Evolutionary conservation across 2,329 filamentous ascomycete genomes (phyloP).

Genomic region (Spiromastix sp.): DNA sequence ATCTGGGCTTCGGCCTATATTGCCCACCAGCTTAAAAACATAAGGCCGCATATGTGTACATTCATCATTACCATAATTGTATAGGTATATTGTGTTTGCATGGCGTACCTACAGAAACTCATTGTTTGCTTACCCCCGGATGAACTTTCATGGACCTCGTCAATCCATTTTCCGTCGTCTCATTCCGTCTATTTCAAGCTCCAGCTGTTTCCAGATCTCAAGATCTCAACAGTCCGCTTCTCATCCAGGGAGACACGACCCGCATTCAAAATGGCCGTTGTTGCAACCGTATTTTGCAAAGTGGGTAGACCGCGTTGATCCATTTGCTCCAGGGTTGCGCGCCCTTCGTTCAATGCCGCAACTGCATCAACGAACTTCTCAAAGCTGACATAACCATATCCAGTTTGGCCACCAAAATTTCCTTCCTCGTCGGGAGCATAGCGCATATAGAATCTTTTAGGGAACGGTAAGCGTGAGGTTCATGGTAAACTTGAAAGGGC

Average conservation of each 20-base stretch:
- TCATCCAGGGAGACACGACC: constrained; percentile 79
- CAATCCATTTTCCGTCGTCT: no score
- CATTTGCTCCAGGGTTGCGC: constrained; percentile 61
- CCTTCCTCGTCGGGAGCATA: constrained; percentile 92
- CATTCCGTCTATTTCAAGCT: constrained; percentile 52
- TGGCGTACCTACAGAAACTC: no score
- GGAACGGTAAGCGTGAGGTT: not conserved
- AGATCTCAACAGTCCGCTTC: constrained; percentile 65
- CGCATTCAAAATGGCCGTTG: constrained; percentile 83
- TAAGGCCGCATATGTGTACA: no score
- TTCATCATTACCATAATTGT: no score
- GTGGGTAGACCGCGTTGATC: constrained; percentile 76
- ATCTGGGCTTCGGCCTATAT: no score
- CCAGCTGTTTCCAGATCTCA: constrained; percentile 43
- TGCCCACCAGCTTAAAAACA: no score
- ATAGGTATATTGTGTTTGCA: no score
- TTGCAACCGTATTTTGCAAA: constrained; percentile 78
- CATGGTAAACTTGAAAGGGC: no score
- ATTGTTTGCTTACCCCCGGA: no score
- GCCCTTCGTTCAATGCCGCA: constrained; percentile 63
- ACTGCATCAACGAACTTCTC: constrained; percentile 94
- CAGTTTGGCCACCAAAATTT: constrained; percentile 82
- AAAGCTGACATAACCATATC: constrained; percentile 88
- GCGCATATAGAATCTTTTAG: constrained; percentile 71
- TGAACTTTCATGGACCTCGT: no score